A percentile compares a stretch with the other conserved stretches of the same genome.
Conservation (phyloP, 2,329 filamentous ascomycete species). For the Xylaria multiplex region DNA sequence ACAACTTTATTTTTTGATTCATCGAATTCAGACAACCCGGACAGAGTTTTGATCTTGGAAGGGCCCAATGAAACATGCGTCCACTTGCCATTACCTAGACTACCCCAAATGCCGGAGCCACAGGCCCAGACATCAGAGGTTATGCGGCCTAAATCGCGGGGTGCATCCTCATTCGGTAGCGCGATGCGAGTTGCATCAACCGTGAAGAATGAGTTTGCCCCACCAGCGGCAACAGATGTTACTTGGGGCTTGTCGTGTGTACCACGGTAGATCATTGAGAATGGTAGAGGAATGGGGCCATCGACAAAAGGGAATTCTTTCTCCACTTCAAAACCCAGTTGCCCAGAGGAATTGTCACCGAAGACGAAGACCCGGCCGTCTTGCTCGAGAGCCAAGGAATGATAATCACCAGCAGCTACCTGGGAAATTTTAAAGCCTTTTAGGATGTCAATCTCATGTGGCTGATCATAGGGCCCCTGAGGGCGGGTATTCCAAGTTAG, state of each 20-base stretch:
- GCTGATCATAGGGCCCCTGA: slow-evolving; percentile 79
- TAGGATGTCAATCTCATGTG: slow-evolving; percentile 80
- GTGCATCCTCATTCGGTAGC: slow-evolving; percentile 51
- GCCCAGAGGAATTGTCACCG: slow-evolving; percentile 91
- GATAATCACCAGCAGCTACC: slow-evolving; percentile 86
- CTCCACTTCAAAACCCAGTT: slow-evolving; percentile 82
- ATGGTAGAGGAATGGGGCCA: slow-evolving; percentile 74
- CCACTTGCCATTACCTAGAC: slow-evolving; percentile 87
- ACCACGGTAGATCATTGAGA: slow-evolving; percentile 76
- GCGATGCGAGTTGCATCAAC: slow-evolving; percentile 77
- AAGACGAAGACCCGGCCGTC: slow-evolving; percentile 84
- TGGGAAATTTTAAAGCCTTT: slow-evolving; percentile 75
- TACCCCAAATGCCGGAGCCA: slow-evolving; percentile 85
- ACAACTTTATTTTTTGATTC: slow-evolving; percentile 73
- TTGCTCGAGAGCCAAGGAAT: slow-evolving; percentile 81
- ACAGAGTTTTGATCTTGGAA: slow-evolving; percentile 83
- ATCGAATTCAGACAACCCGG: slow-evolving; percentile 86
- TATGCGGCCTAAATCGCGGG: slow-evolving; percentile 61
- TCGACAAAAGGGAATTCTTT: slow-evolving; percentile 71
- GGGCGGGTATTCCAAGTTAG: slow-evolving; percentile 83
- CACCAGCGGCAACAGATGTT: slow-evolving; percentile 84
- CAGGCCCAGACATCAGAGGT: slow-evolving; percentile 87
- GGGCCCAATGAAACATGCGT: slow-evolving; percentile 83
- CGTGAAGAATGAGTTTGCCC: slow-evolving; percentile 86
- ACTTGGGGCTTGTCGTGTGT: slow-evolving; percentile 72